A percentile compares a stretch with the other conserved stretches of the same genome.
Conservation (phyloP, 371 early-diverging fungal species). For the Batkoa obscura region DNA sequence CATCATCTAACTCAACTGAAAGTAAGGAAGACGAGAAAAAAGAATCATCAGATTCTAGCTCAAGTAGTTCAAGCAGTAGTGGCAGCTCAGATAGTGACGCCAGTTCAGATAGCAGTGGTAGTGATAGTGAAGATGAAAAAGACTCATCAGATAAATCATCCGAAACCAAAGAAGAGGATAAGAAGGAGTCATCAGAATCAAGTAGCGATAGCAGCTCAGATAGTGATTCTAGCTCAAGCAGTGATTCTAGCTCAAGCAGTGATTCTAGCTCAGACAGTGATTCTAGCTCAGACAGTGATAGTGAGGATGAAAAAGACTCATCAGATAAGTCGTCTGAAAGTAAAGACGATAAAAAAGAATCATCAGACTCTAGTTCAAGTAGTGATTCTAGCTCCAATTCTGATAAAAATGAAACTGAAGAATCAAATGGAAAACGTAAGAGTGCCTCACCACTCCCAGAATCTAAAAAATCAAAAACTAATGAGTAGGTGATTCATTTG, state of each 20-base stretch:
- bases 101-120: constrained; percentile 8
- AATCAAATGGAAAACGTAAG: too few relatives aligned
- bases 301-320: background rate
- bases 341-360: too few relatives aligned
- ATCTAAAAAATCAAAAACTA: background rate
- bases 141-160: constrained; percentile 8
- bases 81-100: constrained; percentile 7
- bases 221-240: constrained; percentile 9
- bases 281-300: constrained; percentile 7
- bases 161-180: constrained; percentile 8
- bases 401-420: too few relatives aligned
- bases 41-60: constrained; percentile 9
- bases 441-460: background rate
- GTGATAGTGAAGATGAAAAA: constrained; percentile 7
- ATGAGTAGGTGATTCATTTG: background rate
- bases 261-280: constrained; percentile 2
- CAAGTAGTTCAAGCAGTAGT: constrained; percentile 2
- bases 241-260: constrained; percentile 4
- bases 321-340: constrained; percentile 4
- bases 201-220: constrained; percentile 6
- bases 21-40: background rate
- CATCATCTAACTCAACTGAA: background rate
- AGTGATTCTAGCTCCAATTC: too few relatives aligned
- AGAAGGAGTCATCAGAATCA: constrained; percentile 2
- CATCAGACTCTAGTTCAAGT: background rate